Evolutionary conservation across 2,329 filamentous ascomycete species (phyloP), one percentile per base, ranked within the genome.

Genomic region (Byssoonygena ceratinophila): DNA sequence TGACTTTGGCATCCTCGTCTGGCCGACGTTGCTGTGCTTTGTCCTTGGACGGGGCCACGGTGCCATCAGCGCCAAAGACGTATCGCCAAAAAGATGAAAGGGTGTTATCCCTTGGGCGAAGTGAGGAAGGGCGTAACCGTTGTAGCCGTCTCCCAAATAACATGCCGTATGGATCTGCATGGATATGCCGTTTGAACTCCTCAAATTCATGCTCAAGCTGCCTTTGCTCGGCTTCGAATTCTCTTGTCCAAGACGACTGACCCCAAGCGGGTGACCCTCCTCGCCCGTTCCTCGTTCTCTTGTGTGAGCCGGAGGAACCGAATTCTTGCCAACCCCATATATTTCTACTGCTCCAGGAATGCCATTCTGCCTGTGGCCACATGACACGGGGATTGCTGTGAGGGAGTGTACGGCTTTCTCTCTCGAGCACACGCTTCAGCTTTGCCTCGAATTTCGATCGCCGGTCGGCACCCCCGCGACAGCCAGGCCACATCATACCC

Each of bases 131-230:
- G 7, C 27, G 41, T 25, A 27, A 4, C 22, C 31, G 49, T 9
- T 62, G 56, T 44, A 66, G 56, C 34, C 64, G 61, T 45, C 61
- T 64, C 12, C 70, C 70, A 57, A 73, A 73, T 2, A 73, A 41
- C 27, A 65, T 65, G n/a, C 58, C 58, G 54, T 68, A 70, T 4
- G 71, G 69, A 58, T 73, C 68, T 14, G 56, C 57, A 34, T 69
- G 63, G 18, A 72, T 60, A 14, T 59, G 58, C 36, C 59, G 66
- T 58, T 63, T 65, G 43, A 72, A 59, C 43, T 64, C 58, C 14
- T 68, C 61, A 56, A 71, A 68, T 60, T 69, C 62, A 11, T 57
- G 53, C 9, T 63, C 58, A 22, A 60, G 55, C 11, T 58, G 61
- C 12, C 55, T 50, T 23, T 52, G 55, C 36, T 64, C 59, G 3